Conservation (phyloP, 495 filamentous ascomycete species). For the Penicillium chermesinum region DNA sequence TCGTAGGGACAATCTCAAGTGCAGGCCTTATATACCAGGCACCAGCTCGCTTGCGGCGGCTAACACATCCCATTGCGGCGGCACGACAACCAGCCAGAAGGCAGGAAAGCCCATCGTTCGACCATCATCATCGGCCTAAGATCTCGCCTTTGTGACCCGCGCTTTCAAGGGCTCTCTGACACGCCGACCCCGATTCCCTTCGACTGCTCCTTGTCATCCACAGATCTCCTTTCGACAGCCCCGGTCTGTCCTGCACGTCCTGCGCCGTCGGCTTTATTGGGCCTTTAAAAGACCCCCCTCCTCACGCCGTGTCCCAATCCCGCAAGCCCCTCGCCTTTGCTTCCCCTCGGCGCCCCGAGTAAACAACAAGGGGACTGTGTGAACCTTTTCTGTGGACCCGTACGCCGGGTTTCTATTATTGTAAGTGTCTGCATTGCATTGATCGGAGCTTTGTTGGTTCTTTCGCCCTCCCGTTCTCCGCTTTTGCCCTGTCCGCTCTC, state of each 20-base stretch:
- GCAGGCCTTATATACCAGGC: slow-evolving; percentile 22
- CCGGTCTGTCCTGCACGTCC: slow-evolving; percentile 14
- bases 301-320: slow-evolving; percentile 13
- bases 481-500: slow-evolving; percentile 6
- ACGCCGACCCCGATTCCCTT: slow-evolving; percentile 7
- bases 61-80: slow-evolving; percentile 40
- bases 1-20: neutral
- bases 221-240: slow-evolving; percentile 10
- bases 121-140: slow-evolving; percentile 24
- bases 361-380: slow-evolving; percentile 11
- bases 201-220: slow-evolving; percentile 5
- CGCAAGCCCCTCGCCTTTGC: slow-evolving; percentile 20
- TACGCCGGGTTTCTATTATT: slow-evolving; percentile 9
- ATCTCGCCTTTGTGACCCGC: slow-evolving; percentile 13
- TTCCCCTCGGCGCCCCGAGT: slow-evolving; percentile 2
- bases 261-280: slow-evolving; percentile 16
- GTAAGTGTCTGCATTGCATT: slow-evolving; percentile 21
- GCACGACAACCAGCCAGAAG: slow-evolving; percentile 43
- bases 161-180: slow-evolving; percentile 11
- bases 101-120: slow-evolving; percentile 36
- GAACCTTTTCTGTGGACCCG: neutral
- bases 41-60: slow-evolving; percentile 39
- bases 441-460: slow-evolving; percentile 31
- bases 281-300: slow-evolving; percentile 19
- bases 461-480: slow-evolving; percentile 31